phyloP scores from a whole-genome alignment of 140 eudicot species.

The Bidens hawaiensis region DNA sequence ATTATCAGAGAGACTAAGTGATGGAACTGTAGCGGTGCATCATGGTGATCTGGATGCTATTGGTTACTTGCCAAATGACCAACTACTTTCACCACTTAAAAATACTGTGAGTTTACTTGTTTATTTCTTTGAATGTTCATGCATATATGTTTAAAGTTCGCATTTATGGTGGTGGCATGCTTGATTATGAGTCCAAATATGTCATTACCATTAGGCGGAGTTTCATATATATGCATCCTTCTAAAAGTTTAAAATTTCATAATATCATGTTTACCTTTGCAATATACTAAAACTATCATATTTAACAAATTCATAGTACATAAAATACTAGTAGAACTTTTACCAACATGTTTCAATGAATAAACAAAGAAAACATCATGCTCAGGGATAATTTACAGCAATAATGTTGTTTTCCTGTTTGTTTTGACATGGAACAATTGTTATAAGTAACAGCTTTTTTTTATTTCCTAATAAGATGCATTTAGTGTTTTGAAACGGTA shows the following conservation, averaged over 20 bases:
- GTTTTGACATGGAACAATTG: too few species aligned
- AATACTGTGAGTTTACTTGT: slow-evolving; percentile 59
- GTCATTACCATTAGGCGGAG: not conserved
- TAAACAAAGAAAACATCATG: too few species aligned
- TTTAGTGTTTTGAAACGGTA: not conserved
- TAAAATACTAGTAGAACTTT: too few species aligned
- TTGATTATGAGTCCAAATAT: slow-evolving; percentile 2
- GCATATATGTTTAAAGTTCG: not conserved
- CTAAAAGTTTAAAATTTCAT: not conserved
- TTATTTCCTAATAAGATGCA: not conserved
- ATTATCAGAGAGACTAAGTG: slow-evolving; percentile 64
- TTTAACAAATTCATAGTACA: too few species aligned
- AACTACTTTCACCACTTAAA: slow-evolving; percentile 64
- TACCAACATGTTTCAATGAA: too few species aligned
- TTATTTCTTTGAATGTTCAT: not conserved
- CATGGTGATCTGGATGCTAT: slow-evolving; percentile 60
- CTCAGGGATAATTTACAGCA: too few species aligned
- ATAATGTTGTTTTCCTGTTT: too few species aligned
- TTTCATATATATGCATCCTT: not conserved
- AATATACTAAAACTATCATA: too few species aligned
- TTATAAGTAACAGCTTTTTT: not conserved
- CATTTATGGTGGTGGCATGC: not conserved
- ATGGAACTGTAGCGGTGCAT: slow-evolving; percentile 69
- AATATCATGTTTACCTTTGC: not conserved
- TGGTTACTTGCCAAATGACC: slow-evolving; percentile 51